Percentiles rank a stretch among this genome's conserved stretches.
phyloP scores from a whole-genome alignment of 2,329 filamentous ascomycete species.

The Clarireedia monteithiana region DNA sequence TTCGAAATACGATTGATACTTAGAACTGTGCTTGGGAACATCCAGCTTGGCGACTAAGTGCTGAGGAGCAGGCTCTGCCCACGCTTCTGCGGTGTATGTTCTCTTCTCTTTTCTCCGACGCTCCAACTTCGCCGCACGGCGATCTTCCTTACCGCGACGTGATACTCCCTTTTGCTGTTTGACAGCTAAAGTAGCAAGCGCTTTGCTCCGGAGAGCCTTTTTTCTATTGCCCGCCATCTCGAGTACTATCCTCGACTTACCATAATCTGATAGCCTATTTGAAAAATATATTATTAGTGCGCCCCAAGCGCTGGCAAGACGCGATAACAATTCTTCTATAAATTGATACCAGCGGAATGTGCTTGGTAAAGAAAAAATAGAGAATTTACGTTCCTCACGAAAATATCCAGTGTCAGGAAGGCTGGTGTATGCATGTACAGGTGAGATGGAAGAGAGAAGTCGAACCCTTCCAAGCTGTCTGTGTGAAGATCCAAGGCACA shows the following conservation, averaged over 20 bases:
- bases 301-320: constrained; percentile 2
- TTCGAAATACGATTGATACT: constrained; percentile 56
- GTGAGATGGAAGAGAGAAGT: not conserved
- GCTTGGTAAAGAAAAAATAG: not conserved
- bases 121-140: constrained; percentile 22
- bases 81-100: constrained; percentile 20
- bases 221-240: constrained; percentile 16
- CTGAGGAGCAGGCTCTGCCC: constrained; percentile 24
- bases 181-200: not conserved
- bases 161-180: not conserved
- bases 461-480: not conserved
- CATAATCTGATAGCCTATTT: constrained; percentile 1
- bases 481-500: not conserved
- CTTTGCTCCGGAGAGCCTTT: constrained; percentile 11
- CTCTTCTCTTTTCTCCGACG: constrained; percentile 24
- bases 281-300: not conserved
- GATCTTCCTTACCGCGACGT: constrained; percentile 16
- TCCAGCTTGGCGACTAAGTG: constrained; percentile 28
- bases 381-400: not conserved
- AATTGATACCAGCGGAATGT: not conserved
- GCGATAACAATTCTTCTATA: not conserved
- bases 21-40: constrained; percentile 33
- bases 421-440: too few species aligned
- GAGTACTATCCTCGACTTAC: constrained; percentile 13
- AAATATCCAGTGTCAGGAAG: not conserved